Base-by-base conservation (phyloP, 305 asterid species). In the Caryopteris hybrid region DNA sequence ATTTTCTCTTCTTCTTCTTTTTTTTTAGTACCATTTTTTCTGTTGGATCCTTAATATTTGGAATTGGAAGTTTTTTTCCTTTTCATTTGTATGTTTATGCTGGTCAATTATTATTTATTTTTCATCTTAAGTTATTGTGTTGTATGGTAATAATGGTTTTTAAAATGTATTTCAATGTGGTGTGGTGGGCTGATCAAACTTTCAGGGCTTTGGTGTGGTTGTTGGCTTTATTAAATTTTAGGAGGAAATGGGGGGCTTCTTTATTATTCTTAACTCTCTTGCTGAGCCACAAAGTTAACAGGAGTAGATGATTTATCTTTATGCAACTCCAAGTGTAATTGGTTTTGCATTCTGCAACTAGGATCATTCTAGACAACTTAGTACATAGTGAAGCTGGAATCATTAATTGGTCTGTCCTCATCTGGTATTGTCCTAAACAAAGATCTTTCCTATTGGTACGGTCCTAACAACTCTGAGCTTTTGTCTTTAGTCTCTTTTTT, bases 181-280 rank as follows among this genome's bases (percentile, higher is more conserved):
- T 43, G 33, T 43, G n/a, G 33, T 55, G 61, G 72, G 29, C 22
- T 43, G n/a, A 41, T 53, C 68, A 64, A 55, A 52, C 38, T 57
- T 33, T 75, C 62, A 20, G 42, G 59, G 45, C 18, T 31, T 43
- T 52, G 36, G 45, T 22, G 41, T 14, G 61, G 61, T 70, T 25
- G 46, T 53, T 23, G 59, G 59, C 18, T 47, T 63, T 54, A 46
- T 34, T 53, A 7, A 41, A 25, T 53, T 23, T 60, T 61, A 43
- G 46, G 66, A 50, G 18, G 61, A 29, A 23, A 43, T 11, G 52
- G 17, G 17, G 59, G 38, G 42, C 7, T 23, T 64, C 18, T 48
- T 66, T 10, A 16, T 45, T 61, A 22, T 29, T 59, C 18, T 31
- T n/a, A n/a, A n/a, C n/a, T n/a, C n/a, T n/a, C n/a, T n/a, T n/a